phyloP scores from a whole-genome alignment of 1,284 basidiomycete species.

The Papiliotrema terrestris region DNA sequence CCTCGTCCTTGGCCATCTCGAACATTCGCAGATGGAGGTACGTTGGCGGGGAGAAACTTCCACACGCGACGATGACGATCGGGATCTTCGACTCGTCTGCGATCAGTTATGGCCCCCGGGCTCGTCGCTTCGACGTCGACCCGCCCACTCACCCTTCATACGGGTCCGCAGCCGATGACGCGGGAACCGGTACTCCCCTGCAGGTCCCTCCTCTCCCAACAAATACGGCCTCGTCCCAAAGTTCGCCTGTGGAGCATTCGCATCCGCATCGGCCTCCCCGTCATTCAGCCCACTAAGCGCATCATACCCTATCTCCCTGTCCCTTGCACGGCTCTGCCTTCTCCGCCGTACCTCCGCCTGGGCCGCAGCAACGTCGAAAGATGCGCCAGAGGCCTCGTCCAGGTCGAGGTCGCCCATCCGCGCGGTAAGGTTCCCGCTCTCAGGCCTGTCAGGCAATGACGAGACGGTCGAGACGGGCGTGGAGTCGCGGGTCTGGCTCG shows the following conservation, averaged over 20 bases:
- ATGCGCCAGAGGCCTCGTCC: too few relatives aligned
- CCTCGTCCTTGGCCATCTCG: constrained; percentile 95
- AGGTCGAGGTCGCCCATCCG: too few relatives aligned
- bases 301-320: constrained; percentile 34
- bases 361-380: not conserved
- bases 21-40: constrained; percentile 77
- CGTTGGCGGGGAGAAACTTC: constrained; percentile 57
- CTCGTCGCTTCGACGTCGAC: too few relatives aligned
- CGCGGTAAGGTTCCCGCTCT: not conserved
- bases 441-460: not conserved
- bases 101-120: not conserved
- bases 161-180: constrained; percentile 45
- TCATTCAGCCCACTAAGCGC: constrained; percentile 43
- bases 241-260: constrained; percentile 35
- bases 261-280: constrained; percentile 48
- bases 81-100: constrained; percentile 51
- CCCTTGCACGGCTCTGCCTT: constrained; percentile 11
- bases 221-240: constrained; percentile 41
- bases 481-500: not conserved
- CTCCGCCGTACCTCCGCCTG: constrained; percentile 1
- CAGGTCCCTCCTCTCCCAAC: constrained; percentile 25
- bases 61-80: constrained; percentile 55
- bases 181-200: constrained; percentile 48
- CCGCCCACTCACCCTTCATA: constrained; percentile 50
- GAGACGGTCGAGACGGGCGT: not conserved